These are phyloP conservation scores for Zalerion maritima DNA, from an alignment of 495 filamentous ascomycete genomes.

Conservation along the genomic window DNA sequence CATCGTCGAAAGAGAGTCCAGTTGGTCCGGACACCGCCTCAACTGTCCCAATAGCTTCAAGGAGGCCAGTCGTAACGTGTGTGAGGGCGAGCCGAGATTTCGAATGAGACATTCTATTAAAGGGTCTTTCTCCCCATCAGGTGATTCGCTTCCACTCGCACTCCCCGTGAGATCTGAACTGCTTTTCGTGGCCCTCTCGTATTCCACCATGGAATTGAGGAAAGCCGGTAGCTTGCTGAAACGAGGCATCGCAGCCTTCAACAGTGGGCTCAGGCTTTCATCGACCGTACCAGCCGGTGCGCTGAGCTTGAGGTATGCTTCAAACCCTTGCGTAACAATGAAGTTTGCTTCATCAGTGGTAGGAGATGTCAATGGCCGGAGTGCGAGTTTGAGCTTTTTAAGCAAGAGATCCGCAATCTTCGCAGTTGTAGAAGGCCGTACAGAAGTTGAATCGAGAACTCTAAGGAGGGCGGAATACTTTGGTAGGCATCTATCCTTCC, in stretches of 20 bases:
- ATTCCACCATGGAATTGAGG: constrained; percentile 48
- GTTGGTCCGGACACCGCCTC: constrained; percentile 17
- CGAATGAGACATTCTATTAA: constrained; percentile 48
- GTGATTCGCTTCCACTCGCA: constrained; percentile 18
- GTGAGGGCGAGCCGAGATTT: constrained; percentile 59
- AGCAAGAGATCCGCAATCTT: constrained; percentile 39
- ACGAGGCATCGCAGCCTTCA: constrained; percentile 43
- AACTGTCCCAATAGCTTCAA: constrained; percentile 50
- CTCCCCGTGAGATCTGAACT: constrained; percentile 11
- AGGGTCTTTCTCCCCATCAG: constrained; percentile 32
- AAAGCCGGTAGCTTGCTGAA: constrained; percentile 50
- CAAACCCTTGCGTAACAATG: constrained; percentile 41
- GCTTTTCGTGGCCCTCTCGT: constrained; percentile 31
- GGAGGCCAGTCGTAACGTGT: constrained; percentile 52
- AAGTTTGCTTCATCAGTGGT: constrained; percentile 42
- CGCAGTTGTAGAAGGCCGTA: constrained; percentile 38
- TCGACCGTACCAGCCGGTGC: constrained; percentile 35
- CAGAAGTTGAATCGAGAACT: constrained; percentile 29
- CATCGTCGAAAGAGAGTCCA: constrained; percentile 37
- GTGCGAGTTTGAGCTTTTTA: constrained; percentile 40
- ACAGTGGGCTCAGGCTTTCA: constrained; percentile 35
- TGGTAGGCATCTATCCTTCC: constrained; percentile 39
- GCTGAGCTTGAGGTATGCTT: constrained; percentile 37
- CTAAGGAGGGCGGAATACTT: constrained; percentile 40
- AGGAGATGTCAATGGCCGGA: constrained; percentile 37